phyloP scores from a whole-genome alignment of 106 monocot species.

The Amphibolis antarctica region DNA sequence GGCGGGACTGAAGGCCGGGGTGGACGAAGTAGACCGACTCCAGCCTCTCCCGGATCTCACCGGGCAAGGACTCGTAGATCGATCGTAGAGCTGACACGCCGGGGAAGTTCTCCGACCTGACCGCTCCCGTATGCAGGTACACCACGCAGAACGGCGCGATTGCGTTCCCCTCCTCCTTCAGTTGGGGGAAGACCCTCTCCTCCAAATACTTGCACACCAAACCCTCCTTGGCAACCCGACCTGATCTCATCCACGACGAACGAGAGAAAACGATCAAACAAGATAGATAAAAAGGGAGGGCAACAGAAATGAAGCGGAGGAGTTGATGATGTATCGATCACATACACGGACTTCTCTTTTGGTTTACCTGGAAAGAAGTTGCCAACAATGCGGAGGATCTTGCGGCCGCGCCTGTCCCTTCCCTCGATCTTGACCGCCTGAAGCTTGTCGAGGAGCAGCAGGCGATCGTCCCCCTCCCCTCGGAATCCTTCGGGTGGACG shows the following conservation, averaged over 20 bases:
- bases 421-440: constrained; percentile 40
- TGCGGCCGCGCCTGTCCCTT: constrained; percentile 63
- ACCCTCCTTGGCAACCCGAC: constrained; percentile 28
- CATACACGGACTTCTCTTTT: not conserved
- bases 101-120: constrained; percentile 57
- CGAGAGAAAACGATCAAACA: not conserved
- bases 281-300: constrained; percentile 1
- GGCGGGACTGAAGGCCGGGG: constrained; percentile 71
- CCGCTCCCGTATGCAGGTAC: constrained; percentile 58
- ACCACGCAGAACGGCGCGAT: constrained; percentile 37
- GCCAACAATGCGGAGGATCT: constrained; percentile 64
- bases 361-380: constrained; percentile 67
- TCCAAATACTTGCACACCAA: constrained; percentile 42
- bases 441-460: not conserved
- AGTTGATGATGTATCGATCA: not conserved
- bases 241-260: constrained; percentile 13
- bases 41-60: constrained; percentile 28
- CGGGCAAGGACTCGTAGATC: constrained; percentile 48
- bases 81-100: constrained; percentile 50
- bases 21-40: constrained; percentile 75
- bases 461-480: not conserved
- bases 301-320: not conserved
- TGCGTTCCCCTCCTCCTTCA: constrained; percentile 10
- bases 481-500: too few species aligned
- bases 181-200: constrained; percentile 41